A percentile compares a stretch with the other conserved stretches of the same genome.
phyloP scores from a whole-genome alignment of 2,329 filamentous ascomycete genomes.

The Calonectria multiphialidica region DNA sequence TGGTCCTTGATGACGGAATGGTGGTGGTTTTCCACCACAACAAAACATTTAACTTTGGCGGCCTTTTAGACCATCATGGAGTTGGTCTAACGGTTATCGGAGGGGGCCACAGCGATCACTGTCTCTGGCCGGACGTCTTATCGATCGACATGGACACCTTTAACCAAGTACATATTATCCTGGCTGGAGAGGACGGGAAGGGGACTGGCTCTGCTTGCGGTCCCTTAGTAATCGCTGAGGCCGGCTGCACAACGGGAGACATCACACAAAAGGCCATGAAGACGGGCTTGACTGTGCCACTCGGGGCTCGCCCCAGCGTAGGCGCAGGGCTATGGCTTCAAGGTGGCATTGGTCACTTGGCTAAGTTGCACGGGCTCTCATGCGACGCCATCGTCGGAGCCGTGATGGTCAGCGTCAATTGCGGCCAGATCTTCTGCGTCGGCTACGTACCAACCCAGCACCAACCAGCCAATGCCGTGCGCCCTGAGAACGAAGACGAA shows the following conservation, averaged over 20 bases:
- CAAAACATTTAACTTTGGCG: constrained; percentile 60
- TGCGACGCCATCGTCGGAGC: constrained; percentile 73
- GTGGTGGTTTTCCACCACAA: constrained; percentile 69
- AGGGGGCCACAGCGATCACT: constrained; percentile 72
- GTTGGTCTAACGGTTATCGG: constrained; percentile 64
- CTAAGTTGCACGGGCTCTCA: constrained; percentile 66
- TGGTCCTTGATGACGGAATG: constrained; percentile 62
- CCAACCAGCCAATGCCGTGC: constrained; percentile 53
- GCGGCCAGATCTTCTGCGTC: constrained; percentile 60
- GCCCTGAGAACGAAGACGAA: constrained; percentile 61
- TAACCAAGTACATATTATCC: constrained; percentile 59
- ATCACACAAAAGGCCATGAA: constrained; percentile 62
- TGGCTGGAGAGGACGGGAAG: constrained; percentile 30
- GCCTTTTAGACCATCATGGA: constrained; percentile 62
- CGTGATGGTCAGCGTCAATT: constrained; percentile 65
- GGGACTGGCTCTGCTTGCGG: constrained; percentile 22
- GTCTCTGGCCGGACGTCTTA: constrained; percentile 63
- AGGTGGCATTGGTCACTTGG: constrained; percentile 73
- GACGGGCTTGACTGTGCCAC: constrained; percentile 65
- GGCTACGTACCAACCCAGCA: constrained; percentile 63
- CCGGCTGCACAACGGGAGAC: constrained; percentile 68
- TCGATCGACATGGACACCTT: constrained; percentile 71
- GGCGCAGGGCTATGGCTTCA: constrained; percentile 74
- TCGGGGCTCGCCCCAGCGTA: constrained; percentile 73
- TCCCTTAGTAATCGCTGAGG: constrained; percentile 60